These are phyloP conservation scores for Schizochytrium sp. DNA, from an alignment of 108 stramenopile species.

Conservation along the genomic window DNA sequence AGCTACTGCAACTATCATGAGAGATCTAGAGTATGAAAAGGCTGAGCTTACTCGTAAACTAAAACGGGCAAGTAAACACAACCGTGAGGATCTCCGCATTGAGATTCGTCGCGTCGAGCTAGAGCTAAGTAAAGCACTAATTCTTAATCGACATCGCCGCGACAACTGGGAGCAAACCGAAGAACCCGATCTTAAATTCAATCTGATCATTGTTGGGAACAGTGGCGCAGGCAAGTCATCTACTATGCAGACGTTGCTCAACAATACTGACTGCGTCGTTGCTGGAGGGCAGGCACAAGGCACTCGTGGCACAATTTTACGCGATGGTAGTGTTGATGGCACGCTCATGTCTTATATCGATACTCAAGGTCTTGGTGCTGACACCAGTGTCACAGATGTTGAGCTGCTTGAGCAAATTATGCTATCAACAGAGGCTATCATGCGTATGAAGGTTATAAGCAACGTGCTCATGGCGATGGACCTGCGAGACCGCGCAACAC, in stretches of 20 bases:
- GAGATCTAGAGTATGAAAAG: not conserved
- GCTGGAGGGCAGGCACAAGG: slow-evolving; percentile 44
- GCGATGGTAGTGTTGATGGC: slow-evolving; percentile 31
- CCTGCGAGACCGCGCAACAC: slow-evolving; percentile 50
- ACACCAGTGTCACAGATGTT: slow-evolving; percentile 32
- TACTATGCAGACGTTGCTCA: slow-evolving; percentile 5
- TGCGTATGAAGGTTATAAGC: slow-evolving; percentile 42
- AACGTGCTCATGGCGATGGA: slow-evolving; percentile 57
- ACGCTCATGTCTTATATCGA: slow-evolving; percentile 52
- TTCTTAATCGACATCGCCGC: not conserved
- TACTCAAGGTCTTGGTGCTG: slow-evolving; percentile 51
- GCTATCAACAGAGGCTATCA: slow-evolving; percentile 8
- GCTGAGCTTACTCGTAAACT: not conserved
- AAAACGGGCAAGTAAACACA: not conserved
- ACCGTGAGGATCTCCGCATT: not conserved
- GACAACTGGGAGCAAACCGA: not conserved
- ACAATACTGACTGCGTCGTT: not conserved
- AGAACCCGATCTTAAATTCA: slow-evolving; percentile 19
- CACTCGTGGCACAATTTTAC: not conserved
- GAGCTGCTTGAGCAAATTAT: slow-evolving; percentile 48
- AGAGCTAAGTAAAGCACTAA: slow-evolving; percentile 38
- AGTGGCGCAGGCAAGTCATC: slow-evolving; percentile 55
- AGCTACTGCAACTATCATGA: not conserved
- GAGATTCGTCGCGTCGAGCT: slow-evolving; percentile 39
- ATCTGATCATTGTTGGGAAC: slow-evolving; percentile 42